A percentile compares a stretch with the other conserved stretches of the same genome.
Conservation (phyloP, 2,329 filamentous ascomycete species). For the Colletotrichum gigasporum region DNA sequence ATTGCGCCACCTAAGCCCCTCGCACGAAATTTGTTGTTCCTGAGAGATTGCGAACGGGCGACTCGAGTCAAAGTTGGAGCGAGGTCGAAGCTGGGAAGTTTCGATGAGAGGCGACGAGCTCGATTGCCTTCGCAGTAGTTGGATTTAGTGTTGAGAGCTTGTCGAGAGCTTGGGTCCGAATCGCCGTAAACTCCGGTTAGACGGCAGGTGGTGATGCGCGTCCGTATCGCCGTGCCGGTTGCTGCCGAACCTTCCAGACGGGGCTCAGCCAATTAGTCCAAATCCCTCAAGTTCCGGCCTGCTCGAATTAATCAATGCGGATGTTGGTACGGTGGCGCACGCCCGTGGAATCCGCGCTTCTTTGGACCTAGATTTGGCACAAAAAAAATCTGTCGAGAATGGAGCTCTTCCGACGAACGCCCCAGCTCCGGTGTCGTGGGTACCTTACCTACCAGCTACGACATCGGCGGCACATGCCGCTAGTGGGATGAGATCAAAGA, state of each 20-base stretch:
- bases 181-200: conserved; percentile 19
- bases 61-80: background rate
- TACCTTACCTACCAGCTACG: background rate
- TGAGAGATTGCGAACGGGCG: background rate
- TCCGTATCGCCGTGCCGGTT: background rate
- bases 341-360: background rate
- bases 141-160: conserved; percentile 9
- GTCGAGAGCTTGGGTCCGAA: conserved; percentile 22
- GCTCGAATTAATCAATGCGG: background rate
- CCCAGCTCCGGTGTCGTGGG: conserved; percentile 10
- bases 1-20: background rate
- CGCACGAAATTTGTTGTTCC: background rate
- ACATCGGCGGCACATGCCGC: conserved; percentile 16
- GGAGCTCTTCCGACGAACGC: conserved; percentile 26
- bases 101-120: background rate
- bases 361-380: background rate
- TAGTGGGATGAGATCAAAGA: background rate
- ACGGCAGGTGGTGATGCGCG: conserved; percentile 1
- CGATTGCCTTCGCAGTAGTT: background rate
- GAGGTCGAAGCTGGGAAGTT: background rate
- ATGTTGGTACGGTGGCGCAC: conserved; percentile 17
- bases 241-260: conserved; percentile 2
- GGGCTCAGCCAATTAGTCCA: background rate
- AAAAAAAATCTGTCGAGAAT: conserved; percentile 27
- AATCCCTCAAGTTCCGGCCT: background rate